Evolutionary conservation across 208 protist species (phyloP), one percentile per base, ranked within the genome.

Genomic region (Zelonia costaricensis): DNA sequence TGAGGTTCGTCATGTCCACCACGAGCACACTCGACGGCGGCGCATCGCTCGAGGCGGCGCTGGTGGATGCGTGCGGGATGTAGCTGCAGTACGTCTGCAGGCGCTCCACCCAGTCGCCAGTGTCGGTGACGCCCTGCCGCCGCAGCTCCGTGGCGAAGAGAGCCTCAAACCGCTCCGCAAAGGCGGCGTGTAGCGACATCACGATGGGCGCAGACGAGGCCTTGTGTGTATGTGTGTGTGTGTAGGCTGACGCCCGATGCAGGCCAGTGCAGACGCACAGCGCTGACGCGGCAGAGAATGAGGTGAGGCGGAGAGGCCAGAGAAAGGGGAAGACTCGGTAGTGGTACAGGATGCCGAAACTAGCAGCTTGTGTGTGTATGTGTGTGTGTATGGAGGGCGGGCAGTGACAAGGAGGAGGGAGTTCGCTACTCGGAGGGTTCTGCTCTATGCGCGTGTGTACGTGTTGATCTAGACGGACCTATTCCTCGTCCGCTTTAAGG

Each of bases 81-180:
- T 64, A 73, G 44, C 43, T 47, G 22, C 58, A 45, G 58, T 66
- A 66, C 16, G 52, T 66, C 12, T 36, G 38, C 1, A 73, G 66
- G 3, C 53, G 52, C 22, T 61, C 49, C 3, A 48, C 31, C 65
- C 66, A 79, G 8, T 66, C 66, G n/a, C 56, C 46, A 0, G 49
- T 20, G 10, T 75, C 64, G 1, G 72, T 15, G 15, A 87, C 62
- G 30, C 79, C 79, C 39, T 92, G 85, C 2, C 85, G 78, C 1
- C 76, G 69, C 39, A 92, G 71, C 66, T 92, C 85, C 23, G 73
- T 49, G 13, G 40, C 60, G 23, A 88, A 54, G 35, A 74, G 52
- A 8, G 60, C 51, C 6, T 43, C 45, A 38, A 87, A 78, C 4
- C 63, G 73, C 25, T 76, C 67, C 9, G 60, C 60, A 28, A 86